These are phyloP conservation scores for Xerophyta viscosa DNA, from an alignment of 106 monocot species.

Conservation along the genomic window DNA sequence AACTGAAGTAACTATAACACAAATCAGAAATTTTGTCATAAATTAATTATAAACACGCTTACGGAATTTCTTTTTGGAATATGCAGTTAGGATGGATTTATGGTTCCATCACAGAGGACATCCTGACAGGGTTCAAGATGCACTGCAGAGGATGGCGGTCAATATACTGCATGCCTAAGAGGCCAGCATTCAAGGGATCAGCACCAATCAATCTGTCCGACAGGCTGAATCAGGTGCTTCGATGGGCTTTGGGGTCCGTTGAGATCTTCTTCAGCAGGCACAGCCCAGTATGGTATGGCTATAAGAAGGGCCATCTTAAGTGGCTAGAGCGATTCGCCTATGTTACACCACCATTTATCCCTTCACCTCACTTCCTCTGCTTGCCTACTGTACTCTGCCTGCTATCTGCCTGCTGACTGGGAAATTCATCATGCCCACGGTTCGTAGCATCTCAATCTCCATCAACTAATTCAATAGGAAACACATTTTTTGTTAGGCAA, in stretches of 20 bases:
- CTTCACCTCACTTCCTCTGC: conserved; percentile 78
- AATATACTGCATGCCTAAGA: conserved; percentile 89
- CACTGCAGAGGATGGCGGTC: conserved; percentile 94
- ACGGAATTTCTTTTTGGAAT: too few species aligned
- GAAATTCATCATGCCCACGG: conserved; percentile 89
- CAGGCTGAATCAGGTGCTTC: conserved; percentile 82
- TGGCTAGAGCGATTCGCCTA: conserved; percentile 95
- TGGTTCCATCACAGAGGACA: conserved; percentile 96
- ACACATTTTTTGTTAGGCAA: too few species aligned
- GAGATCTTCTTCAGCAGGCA: conserved; percentile 99
- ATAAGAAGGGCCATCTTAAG: conserved; percentile 77
- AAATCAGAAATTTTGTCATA: background rate
- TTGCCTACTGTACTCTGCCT: conserved; percentile 81
- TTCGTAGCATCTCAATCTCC: too few species aligned
- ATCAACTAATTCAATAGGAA: too few species aligned
- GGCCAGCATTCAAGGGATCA: conserved; percentile 92
- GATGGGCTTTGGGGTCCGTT: conserved; percentile 96
- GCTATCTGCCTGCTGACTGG: conserved; percentile 86
- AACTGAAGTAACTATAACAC: conserved; percentile 45
- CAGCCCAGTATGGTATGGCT: conserved; percentile 83
- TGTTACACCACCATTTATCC: conserved; percentile 95
- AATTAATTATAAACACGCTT: too few species aligned
- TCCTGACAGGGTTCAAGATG: conserved; percentile 97
- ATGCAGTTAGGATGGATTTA: conserved; percentile 96
- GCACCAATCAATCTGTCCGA: conserved; percentile 95